phyloP scores from a whole-genome alignment of 2,329 filamentous ascomycete species.

The Aspergillus piperis region DNA sequence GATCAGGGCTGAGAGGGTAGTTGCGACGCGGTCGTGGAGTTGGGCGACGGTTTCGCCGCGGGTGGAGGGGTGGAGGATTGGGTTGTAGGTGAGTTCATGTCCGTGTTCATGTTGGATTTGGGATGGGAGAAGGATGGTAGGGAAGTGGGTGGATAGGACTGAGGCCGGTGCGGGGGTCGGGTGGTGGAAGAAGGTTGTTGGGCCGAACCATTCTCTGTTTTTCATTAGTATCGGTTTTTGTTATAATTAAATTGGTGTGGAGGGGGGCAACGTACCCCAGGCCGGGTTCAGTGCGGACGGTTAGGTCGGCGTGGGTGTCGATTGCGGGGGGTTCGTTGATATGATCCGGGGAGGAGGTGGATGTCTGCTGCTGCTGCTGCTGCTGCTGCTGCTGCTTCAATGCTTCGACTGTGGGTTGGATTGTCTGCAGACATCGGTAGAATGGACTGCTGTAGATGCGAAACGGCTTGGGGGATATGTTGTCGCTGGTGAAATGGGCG shows the following conservation, averaged over 20 bases:
- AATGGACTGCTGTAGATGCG: slow-evolving; percentile 79
- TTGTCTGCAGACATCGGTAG: slow-evolving; percentile 84
- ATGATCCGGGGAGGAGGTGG: no score
- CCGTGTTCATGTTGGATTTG: slow-evolving; percentile 44
- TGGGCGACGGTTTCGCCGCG: slow-evolving; percentile 78
- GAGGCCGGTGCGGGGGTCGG: slow-evolving; percentile 70
- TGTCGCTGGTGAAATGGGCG: slow-evolving; percentile 32
- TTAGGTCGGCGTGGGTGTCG: slow-evolving; percentile 37
- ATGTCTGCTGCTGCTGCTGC: slow-evolving; percentile 24
- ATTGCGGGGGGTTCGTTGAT: slow-evolving; percentile 24
- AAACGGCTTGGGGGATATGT: slow-evolving; percentile 45
- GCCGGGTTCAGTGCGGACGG: slow-evolving; percentile 55
- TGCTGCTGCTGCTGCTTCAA: slow-evolving; percentile 31
- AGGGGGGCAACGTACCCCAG: slow-evolving; percentile 46
- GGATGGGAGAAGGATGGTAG: slow-evolving; percentile 48
- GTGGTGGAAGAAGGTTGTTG: slow-evolving; percentile 76
- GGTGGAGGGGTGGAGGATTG: slow-evolving; percentile 68
- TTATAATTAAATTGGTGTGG: background rate
- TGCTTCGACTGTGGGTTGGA: slow-evolving; percentile 62
- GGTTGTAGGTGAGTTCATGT: slow-evolving; percentile 32
- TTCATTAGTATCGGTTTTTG: no score
- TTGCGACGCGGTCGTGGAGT: slow-evolving; percentile 77
- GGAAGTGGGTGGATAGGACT: slow-evolving; percentile 67
- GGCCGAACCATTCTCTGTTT: slow-evolving; percentile 84
- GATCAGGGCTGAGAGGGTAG: slow-evolving; percentile 60